Percentiles rank a stretch among this genome's conserved stretches.
These are phyloP conservation scores for Glycine tomentella DNA, from an alignment of 306 rosid species.

Conservation along the genomic window DNA sequence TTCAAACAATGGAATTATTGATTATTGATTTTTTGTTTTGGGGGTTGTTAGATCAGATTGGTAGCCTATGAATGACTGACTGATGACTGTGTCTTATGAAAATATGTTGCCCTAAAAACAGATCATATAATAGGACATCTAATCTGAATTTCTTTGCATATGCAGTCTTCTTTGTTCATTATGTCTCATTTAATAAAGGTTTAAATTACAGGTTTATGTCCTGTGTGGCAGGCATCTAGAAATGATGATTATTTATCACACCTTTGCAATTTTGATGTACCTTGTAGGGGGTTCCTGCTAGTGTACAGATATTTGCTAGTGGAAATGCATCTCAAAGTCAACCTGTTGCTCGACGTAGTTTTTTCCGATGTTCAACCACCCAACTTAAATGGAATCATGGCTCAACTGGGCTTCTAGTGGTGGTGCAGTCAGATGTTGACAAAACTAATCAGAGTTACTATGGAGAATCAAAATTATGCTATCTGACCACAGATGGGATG, in stretches of 20 bases:
- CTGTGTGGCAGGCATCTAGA: constrained; percentile 29
- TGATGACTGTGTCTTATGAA: constrained; percentile 24
- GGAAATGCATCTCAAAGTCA: constrained; percentile 69
- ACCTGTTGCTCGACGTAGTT: constrained; percentile 81
- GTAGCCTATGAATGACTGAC: not conserved
- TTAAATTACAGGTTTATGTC: constrained; percentile 13
- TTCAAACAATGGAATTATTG: not conserved
- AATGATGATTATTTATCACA: constrained; percentile 2
- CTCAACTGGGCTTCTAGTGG: constrained; percentile 84
- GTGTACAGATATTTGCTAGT: constrained; percentile 79
- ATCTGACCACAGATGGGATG: constrained; percentile 84
- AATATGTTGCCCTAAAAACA: constrained; percentile 4
- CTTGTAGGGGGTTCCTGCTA: constrained; percentile 87
- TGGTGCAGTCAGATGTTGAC: constrained; percentile 93
- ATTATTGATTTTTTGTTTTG: not conserved
- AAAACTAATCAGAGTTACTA: constrained; percentile 98
- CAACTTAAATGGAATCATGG: constrained; percentile 87
- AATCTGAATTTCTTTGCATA: constrained; percentile 19
- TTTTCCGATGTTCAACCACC: constrained; percentile 85
- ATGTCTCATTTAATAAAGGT: not conserved
- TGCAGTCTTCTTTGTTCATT: constrained; percentile 11
- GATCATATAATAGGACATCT: not conserved
- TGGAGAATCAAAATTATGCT: constrained; percentile 90
- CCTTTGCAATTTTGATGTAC: constrained; percentile 30
- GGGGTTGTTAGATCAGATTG: constrained; percentile 16